Evolutionary conservation across 257 asterid species (phyloP).

Genomic region (Misopates orontium): DNA sequence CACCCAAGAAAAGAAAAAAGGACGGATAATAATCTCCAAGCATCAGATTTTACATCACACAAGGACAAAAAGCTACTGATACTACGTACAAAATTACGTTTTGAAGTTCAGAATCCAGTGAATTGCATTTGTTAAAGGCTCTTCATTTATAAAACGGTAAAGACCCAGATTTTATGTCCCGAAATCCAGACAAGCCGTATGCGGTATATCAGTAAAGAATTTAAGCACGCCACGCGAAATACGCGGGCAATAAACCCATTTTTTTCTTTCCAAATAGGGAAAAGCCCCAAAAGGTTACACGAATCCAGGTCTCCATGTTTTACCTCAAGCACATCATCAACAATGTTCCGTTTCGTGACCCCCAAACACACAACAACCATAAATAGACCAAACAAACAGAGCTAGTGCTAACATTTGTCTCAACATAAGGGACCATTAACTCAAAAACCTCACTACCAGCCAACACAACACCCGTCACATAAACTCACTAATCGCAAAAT

Average conservation of each 20-base stretch:
- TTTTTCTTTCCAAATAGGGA: neutral
- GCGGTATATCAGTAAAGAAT: neutral
- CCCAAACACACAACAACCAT: conserved; percentile 17
- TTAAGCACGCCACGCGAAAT: conserved; percentile 11
- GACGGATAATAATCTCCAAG: neutral
- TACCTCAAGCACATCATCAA: too few species aligned
- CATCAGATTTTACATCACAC: conserved; percentile 4
- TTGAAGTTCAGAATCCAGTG: neutral
- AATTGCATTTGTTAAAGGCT: neutral
- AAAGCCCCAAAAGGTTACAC: neutral
- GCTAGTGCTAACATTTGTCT: neutral
- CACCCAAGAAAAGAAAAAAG: neutral
- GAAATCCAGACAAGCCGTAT: conserved; percentile 23
- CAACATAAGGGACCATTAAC: neutral
- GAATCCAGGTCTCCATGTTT: too few species aligned
- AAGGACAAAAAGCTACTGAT: neutral
- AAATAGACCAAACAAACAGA: neutral
- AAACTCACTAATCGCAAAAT: neutral
- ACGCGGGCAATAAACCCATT: neutral
- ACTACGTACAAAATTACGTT: neutral
- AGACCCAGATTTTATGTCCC: neutral
- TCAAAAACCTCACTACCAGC: neutral
- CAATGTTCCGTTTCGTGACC: neutral
- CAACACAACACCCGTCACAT: neutral
- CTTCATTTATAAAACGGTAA: conserved; percentile 7